Evolutionary conservation across 2,329 filamentous ascomycete species (phyloP), one percentile per base, ranked within the genome.

Genomic region (Xenoacremonium recifei): DNA sequence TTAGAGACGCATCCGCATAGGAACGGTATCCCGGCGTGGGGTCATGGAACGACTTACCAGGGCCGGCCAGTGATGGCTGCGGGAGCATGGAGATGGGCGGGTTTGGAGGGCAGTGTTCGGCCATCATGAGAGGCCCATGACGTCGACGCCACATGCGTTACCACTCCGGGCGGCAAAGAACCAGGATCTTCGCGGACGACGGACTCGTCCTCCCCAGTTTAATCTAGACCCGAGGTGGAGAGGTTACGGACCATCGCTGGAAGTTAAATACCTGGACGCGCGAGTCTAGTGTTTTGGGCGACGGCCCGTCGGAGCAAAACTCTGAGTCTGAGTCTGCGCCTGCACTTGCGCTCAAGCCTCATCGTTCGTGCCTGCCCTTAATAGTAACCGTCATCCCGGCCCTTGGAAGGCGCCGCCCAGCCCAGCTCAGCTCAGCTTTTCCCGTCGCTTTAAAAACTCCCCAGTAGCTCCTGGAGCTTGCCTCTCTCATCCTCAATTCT

Each of bases 171-270:
- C n/a, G n/a, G n/a, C n/a, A n/a, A n/a, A n/a, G n/a, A n/a, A n/a
- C n/a, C n/a, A n/a, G n/a, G n/a, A n/a, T n/a, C n/a, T n/a, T n/a
- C n/a, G n/a, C n/a, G n/a, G n/a, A n/a, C n/a, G n/a, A n/a, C n/a
- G n/a, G n/a, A n/a, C n/a, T n/a, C n/a, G n/a, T 13, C 9, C 23
- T 13, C 23, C 23, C 23, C 23, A 13, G 23, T 27, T 27, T 27
- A 32, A 32, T 45, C 53, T 43, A 40, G 46, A 40, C 33, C 33
- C 20, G 34, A 23, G 40, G 50, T 42, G 37, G 40, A 42, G 53
- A 42, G 38, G 19, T 43, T 56, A 56, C 54, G 54, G 54, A 51
- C 55, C 54, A 54, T 57, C 54, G 54, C 54, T 56, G 37, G 48
- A 51, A 35, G 42, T 48, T 49, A 51, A 54, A 48, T 39, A 49